These are phyloP conservation scores for Parachaetomium inaequale DNA, from an alignment of 495 filamentous ascomycete species.

Conservation along the genomic window DNA sequence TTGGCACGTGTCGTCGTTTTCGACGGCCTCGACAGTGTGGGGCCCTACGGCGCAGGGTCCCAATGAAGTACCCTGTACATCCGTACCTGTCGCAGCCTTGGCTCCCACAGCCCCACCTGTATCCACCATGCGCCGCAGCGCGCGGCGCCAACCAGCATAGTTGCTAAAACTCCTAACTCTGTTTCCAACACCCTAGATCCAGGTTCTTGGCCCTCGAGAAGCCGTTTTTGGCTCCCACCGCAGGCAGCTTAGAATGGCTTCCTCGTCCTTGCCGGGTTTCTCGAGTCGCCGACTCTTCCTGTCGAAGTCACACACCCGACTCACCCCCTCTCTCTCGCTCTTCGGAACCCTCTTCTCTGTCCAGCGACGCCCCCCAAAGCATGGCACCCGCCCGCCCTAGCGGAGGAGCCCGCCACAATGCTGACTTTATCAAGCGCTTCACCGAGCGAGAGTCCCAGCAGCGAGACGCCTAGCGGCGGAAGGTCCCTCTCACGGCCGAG, in stretches of 20 bases:
- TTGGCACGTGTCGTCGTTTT: constrained; percentile 13
- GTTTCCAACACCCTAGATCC: neutral
- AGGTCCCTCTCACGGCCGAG: too few relatives aligned
- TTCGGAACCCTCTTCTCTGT: neutral
- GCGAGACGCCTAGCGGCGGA: too few relatives aligned
- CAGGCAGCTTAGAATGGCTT: neutral
- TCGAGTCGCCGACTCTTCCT: neutral
- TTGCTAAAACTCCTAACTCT: neutral
- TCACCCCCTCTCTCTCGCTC: neutral
- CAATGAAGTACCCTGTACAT: neutral
- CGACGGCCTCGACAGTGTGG: constrained; percentile 10
- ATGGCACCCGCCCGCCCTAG: too few relatives aligned
- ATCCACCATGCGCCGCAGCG: neutral
- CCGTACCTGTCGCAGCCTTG: neutral
- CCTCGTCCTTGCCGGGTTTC: neutral
- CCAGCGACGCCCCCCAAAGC: too few relatives aligned
- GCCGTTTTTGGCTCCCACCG: neutral
- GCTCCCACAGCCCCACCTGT: neutral
- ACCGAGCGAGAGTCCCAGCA: too few relatives aligned
- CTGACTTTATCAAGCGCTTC: too few relatives aligned
- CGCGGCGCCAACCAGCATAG: neutral
- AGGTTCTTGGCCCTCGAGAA: neutral
- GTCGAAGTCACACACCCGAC: neutral
- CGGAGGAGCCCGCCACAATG: too few relatives aligned
- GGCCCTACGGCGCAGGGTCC: neutral